These are phyloP conservation scores for Pestalotiopsis sp. DNA, from an alignment of 2,329 filamentous ascomycete species.

Conservation along the genomic window DNA sequence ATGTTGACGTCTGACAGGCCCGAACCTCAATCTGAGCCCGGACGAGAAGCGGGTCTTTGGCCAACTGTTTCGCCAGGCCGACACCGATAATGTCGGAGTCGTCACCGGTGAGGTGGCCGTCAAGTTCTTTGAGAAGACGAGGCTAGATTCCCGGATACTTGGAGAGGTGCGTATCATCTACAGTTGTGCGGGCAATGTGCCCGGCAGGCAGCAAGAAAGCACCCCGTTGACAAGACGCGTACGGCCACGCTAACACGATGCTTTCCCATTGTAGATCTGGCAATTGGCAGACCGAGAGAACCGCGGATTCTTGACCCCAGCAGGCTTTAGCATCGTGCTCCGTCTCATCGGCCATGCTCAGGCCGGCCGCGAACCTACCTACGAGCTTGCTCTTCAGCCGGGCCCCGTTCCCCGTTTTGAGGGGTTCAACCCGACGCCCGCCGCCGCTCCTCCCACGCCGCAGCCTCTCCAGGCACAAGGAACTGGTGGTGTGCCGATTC, in stretches of 20 bases:
- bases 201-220: background rate
- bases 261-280: constrained; percentile 74
- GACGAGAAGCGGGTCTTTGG: constrained; percentile 95
- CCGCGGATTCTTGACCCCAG: constrained; percentile 86
- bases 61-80: constrained; percentile 90
- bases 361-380: constrained; percentile 77
- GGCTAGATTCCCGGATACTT: constrained; percentile 80
- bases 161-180: constrained; percentile 69
- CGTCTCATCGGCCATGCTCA: constrained; percentile 96
- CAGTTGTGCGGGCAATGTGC: background rate
- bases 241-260: constrained; percentile 26
- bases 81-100: constrained; percentile 88
- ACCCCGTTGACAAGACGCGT: background rate
- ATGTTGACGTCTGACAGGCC: constrained; percentile 45
- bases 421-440: constrained; percentile 56
- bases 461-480: constrained; percentile 56
- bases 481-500: constrained; percentile 69
- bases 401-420: constrained; percentile 94
- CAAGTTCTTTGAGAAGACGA: constrained; percentile 97
- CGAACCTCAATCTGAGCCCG: constrained; percentile 80
- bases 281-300: constrained; percentile 98
- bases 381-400: constrained; percentile 80
- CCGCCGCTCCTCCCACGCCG: constrained; percentile 49
- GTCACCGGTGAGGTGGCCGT: constrained; percentile 96
- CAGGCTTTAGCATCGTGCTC: constrained; percentile 90